Conservation (phyloP, 73 alveolate species). For the Urostyla sp. region DNA sequence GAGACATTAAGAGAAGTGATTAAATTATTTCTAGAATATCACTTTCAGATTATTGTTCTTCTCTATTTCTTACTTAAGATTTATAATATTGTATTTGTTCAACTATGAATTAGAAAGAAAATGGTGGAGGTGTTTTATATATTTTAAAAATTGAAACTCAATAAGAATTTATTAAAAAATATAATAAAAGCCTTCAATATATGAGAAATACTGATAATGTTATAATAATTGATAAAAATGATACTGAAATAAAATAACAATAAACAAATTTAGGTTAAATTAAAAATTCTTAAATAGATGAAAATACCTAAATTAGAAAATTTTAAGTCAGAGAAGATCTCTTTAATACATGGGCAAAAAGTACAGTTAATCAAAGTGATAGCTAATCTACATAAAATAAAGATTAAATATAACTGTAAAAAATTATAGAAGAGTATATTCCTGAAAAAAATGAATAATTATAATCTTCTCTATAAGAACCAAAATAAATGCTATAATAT, state of each 20-base stretch:
- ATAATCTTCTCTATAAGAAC: background rate
- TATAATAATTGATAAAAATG: slow-evolving; percentile 9
- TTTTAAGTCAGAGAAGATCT: slow-evolving; percentile 47
- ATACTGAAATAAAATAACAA: background rate
- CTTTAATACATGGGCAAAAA: slow-evolving; percentile 51
- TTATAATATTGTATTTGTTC: background rate
- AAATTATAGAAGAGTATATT: background rate
- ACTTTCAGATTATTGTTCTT: slow-evolving; percentile 3
- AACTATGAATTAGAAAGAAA: slow-evolving; percentile 3
- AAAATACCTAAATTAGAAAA: slow-evolving; percentile 6
- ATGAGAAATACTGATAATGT: slow-evolving; percentile 13
- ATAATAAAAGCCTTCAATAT: background rate
- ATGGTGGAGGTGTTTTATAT: slow-evolving; percentile 49
- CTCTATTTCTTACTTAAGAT: slow-evolving; percentile 15
- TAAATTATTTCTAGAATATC: background rate
- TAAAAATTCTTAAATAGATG: background rate
- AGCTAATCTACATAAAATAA: background rate
- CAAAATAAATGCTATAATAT: background rate
- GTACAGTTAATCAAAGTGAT: slow-evolving; percentile 37
- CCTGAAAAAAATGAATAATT: too few relatives aligned
- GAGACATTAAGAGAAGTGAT: slow-evolving; percentile 3
- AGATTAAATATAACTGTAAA: background rate
- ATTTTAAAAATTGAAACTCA: slow-evolving; percentile 26
- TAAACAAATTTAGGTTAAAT: background rate
- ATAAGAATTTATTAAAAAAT: background rate